These are phyloP conservation scores for Mucuna pruriens DNA, from an alignment of 306 rosid genomes.

Conservation along the genomic window DNA sequence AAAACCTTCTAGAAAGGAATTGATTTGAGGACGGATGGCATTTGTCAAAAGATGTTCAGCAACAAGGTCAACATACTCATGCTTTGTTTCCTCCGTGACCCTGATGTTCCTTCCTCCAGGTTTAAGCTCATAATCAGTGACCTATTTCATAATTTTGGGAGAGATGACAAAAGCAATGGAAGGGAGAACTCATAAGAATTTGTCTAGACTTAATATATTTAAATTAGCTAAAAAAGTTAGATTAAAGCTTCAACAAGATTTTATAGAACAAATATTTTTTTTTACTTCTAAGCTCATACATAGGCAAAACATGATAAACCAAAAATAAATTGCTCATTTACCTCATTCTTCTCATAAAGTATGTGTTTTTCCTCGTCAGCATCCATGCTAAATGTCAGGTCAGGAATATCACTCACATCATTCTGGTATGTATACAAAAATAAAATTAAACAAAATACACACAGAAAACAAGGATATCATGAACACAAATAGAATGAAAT, in stretches of 20 bases:
- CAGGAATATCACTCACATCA: conserved; percentile 88
- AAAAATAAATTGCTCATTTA: conserved; percentile 36
- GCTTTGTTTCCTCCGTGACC: conserved; percentile 98
- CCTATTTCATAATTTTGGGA: conserved; percentile 54
- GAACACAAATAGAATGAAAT: conserved; percentile 24
- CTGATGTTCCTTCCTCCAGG: conserved; percentile 98
- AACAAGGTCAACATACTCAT: conserved; percentile 97
- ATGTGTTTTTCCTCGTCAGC: conserved; percentile 98
- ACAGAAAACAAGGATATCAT: conserved; percentile 21
- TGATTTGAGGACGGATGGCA: conserved; percentile 96
- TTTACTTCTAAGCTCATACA: not conserved
- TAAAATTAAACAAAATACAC: conserved; percentile 5
- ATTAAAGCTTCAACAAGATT: conserved; percentile 13
- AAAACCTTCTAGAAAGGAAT: conserved; percentile 88
- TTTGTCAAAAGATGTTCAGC: conserved; percentile 95
- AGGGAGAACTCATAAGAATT: conserved; percentile 31
- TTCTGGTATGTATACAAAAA: conserved; percentile 55
- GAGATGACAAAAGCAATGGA: conserved; percentile 30
- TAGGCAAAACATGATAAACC: not conserved
- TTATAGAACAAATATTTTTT: not conserved
- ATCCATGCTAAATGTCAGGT: conserved; percentile 98
- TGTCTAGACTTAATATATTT: conserved; percentile 2
- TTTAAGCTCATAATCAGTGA: conserved; percentile 97
- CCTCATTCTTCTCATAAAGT: conserved; percentile 95
- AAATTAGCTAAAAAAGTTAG: conserved; percentile 4